These are phyloP conservation scores for Protomyces pachydermus DNA, from an alignment of 1,139 yeast genomes.

Conservation along the genomic window DNA sequence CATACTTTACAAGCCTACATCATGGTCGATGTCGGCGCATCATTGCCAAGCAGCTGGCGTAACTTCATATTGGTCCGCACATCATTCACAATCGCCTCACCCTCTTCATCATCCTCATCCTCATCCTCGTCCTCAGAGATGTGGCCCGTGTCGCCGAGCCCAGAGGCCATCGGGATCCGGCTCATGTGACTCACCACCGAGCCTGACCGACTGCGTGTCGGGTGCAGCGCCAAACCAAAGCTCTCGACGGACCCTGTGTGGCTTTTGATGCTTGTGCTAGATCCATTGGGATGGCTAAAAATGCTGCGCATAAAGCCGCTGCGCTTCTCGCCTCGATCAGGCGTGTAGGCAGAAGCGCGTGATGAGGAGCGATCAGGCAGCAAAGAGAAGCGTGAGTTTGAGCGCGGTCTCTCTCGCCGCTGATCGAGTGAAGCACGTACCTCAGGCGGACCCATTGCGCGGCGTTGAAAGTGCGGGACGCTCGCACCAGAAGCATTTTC, in stretches of 20 bases:
- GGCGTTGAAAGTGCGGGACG: not conserved
- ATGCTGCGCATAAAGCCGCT: not conserved
- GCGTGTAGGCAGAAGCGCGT: not conserved
- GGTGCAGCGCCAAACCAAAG: not conserved
- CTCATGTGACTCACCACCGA: not conserved
- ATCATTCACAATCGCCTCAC: conserved; percentile 21
- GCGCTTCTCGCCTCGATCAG: not conserved
- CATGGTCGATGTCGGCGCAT: conserved; percentile 16
- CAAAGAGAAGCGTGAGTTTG: not conserved
- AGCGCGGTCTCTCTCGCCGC: not conserved
- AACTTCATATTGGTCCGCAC: conserved; percentile 23
- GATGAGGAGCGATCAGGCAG: not conserved
- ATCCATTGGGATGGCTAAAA: not conserved
- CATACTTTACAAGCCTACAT: not conserved
- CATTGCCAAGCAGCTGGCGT: conserved; percentile 19
- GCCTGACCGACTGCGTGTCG: not conserved
- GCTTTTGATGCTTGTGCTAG: not conserved
- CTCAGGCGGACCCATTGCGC: not conserved
- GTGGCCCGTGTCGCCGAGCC: conserved; percentile 2
- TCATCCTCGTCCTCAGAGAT: conserved; percentile 9
- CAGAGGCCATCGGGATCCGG: not conserved
- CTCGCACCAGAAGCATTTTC: conserved; percentile 1
- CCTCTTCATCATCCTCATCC: conserved; percentile 23
- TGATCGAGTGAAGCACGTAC: not conserved
- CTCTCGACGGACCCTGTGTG: not conserved